Evolutionary conservation across 1,139 yeast genomes (phyloP), one percentile per base, ranked within the genome.

Genomic region (Candida dubliniensis): DNA sequence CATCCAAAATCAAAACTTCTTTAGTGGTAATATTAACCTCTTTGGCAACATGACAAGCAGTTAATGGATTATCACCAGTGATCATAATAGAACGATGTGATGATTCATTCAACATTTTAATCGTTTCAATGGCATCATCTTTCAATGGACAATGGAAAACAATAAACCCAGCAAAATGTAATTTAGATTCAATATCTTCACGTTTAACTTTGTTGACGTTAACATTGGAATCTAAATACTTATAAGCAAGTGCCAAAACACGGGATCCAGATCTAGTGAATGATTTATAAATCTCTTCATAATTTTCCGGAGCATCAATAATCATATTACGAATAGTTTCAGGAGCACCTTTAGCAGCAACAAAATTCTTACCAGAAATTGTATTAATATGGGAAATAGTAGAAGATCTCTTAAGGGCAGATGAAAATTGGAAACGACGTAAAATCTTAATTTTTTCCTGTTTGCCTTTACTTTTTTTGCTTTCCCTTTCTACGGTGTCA

Each of bases 291-390:
- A 86, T 82, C 36, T 82, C 88, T 63, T 93, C 98, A 61, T 93
- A 93, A 54, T 82, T 75, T 32, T 71, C 79, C 33, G 99, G 98
- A 47, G 87, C 80, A 42, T 74, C 75, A 41, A 67, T 59, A 54
- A 95, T 69, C 88, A 95, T 89, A 44, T 74, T 76, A 60, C 85
- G 83, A 56, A 93, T 81, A 29, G 98, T 93, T 70, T 93, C 99
- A n/a, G 99, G 99, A 1, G 99, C 99, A 75, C 99, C 99, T 67
- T 95, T 95, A 37, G 85, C 96, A 55, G 96, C 86, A 41, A 91
- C 95, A 55, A 90, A 76, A 50, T 81, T 67, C 54, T 84, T 79
- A 40, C 73, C 73, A n/a, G 64, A 67, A 32, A 69, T 47, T 41
- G 80, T 69, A 51, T 73, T 76, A 42, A 82, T 70, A 37, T 72